Evolutionary conservation across 306 rosid species (phyloP), one percentile per base, ranked within the genome.

Genomic region (Vicia villosa): DNA sequence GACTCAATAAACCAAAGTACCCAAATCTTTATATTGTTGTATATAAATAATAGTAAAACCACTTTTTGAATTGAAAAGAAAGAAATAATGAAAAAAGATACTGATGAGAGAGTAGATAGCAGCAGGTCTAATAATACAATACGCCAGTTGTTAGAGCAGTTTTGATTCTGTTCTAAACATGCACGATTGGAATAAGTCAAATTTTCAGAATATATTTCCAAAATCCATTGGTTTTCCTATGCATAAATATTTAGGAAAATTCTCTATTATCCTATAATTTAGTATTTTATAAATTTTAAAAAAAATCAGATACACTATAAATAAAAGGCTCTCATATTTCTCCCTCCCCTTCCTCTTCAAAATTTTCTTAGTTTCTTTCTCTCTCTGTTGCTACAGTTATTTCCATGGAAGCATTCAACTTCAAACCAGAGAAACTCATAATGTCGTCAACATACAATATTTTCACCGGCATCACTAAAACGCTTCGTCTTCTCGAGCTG

Each of bases 401-500:
- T 5, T 14, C 11, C 38, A 87, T 82, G 93, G 85, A 84, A 17
- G 63, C 84, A 1, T 80, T 79, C 45, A 32, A 52, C 77, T 57
- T 68, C 13, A 63, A 77, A n/a, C n/a, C n/a, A 42, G 84, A 80
- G 67, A 70, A 79, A 50, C 32, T 6, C 67, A 10, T 74, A 12
- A 72, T 71, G 75, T n/a, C n/a, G n/a, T 38, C 63, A 22, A 61
- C 62, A 43, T 58, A 54, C 80, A 69, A 56, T 67, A 60, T 80
- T 69, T 72, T 82, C n/a, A 73, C n/a, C 41, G 47, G 71, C 77
- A 59, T 86, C 41, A 30, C 84, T 3, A 84, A 69, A 26, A 63
- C 83, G 2, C 79, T 88, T 73, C 98, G 93, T 51, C 49, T 75
- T 32, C 38, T 77, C 0, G 86, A 83, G 43, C 12, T 91, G 6